Evolutionary conservation across 306 rosid genomes (phyloP), one percentile per base, ranked within the genome.

Genomic region (Bauhinia variegata): DNA sequence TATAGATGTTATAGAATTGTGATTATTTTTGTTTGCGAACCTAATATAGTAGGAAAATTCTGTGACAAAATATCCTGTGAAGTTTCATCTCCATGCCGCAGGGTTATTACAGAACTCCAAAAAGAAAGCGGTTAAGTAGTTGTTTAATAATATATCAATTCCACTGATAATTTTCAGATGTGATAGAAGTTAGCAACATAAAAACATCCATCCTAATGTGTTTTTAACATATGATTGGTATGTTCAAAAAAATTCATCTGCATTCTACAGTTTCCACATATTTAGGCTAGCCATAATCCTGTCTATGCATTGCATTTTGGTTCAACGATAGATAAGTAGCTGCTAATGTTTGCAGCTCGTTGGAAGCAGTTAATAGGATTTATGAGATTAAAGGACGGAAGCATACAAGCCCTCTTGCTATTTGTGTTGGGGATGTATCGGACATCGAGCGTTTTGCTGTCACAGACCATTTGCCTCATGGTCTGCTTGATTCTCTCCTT

Each of bases 341-440:
- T 51, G 23, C 38, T 59, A 56, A 43, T 56, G 17, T 70, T 58
- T 77, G 84, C 85, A 88, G 95, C 63, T 85, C 88, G 33, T 39
- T 71, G 67, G 95, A 85, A 73, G 97, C 96, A 14, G 88, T 91
- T 55, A 74, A 83, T 67, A 75, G 84, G 65, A 88, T 88, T 62
- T 88, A 91, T 19, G 89, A 88, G 84, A 86, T 88, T 72, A 91
- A 91, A 60, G 95, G 97, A 52, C 86, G 96, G 17, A 83, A 73
- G 17, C 82, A 84, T 54, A 86, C 96, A 8, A 88, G 97, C 48
- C 96, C 96, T 49, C 75, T 91, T 8, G 97, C 97, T 59, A 83
- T 85, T 36, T 91, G 96, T 80, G 96, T 88, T 30, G 82, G 91
- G 37, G 97, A 88, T 30, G 87, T 86, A 18, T 70, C 82, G 10